Percentiles rank a stretch among this genome's conserved stretches.
phyloP scores from a whole-genome alignment of 2,329 filamentous ascomycete species.

The Ceratocystiopsis sp. region DNA sequence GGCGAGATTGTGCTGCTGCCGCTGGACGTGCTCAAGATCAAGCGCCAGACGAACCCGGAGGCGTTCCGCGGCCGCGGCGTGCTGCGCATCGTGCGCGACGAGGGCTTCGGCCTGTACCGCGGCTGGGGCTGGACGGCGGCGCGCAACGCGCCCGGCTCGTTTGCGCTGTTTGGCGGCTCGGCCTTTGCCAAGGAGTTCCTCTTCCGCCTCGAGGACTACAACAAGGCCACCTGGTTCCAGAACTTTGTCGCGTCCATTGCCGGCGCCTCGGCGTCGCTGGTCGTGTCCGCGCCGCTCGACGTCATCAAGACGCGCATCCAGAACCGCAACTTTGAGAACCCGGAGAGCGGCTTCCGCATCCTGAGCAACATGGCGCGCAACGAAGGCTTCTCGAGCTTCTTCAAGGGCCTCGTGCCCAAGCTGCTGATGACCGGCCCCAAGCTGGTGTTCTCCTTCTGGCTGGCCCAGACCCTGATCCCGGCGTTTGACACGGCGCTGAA shows the following conservation, averaged over 20 bases:
- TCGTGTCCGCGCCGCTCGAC: constrained; percentile 91
- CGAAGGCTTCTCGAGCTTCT: constrained; percentile 76
- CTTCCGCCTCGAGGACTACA: constrained; percentile 83
- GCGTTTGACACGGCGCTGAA: constrained; percentile 45
- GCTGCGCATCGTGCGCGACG: constrained; percentile 75
- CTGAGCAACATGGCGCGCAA: constrained; percentile 83
- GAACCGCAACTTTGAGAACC: constrained; percentile 97
- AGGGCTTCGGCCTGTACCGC: constrained; percentile 89
- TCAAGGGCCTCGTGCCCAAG: constrained; percentile 95
- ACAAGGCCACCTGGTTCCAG: constrained; percentile 82
- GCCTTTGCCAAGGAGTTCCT: constrained; percentile 96
- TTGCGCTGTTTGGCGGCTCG: constrained; percentile 92
- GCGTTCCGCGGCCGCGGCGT: constrained; percentile 90
- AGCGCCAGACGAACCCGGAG: constrained; percentile 97
- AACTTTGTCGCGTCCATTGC: constrained; percentile 96
- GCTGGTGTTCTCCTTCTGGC: constrained; percentile 98
- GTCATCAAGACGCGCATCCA: constrained; percentile 98
- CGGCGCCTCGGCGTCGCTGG: constrained; percentile 82
- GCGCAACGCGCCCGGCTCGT: constrained; percentile 89
- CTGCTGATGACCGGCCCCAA: constrained; percentile 98
- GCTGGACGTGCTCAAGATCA: constrained; percentile 96
- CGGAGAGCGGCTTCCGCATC: constrained; percentile 84
- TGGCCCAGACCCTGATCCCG: constrained; percentile 94
- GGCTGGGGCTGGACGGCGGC: constrained; percentile 97
- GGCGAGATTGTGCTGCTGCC: constrained; percentile 92